Base-by-base conservation (phyloP, 441 rosid genomes). In the Bruguiera hainesii region DNA sequence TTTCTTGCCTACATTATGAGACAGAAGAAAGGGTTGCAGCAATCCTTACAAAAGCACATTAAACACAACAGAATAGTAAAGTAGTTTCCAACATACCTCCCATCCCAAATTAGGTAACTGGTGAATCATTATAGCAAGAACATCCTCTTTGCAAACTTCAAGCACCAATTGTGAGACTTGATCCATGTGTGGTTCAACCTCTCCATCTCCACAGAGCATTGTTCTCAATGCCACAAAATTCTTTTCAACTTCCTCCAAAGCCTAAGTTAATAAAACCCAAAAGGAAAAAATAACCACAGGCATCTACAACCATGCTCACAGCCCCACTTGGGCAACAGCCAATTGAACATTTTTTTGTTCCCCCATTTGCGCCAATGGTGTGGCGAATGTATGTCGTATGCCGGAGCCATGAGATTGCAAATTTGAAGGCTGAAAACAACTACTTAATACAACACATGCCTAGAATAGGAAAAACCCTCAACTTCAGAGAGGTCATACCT, bases 241-340 rank as follows among this genome's bases (percentile, higher is more conserved):
- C 91, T 91, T 94, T 80, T 91, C 97, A 71, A 91, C 85, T 83
- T 91, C 99, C 75, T 94, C 99, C 78, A 84, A 57, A 63, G 98
- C 98, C 99, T 89, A 5, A 55, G 28, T 9, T 39, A 9, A 61
- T 26, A n/a, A 30, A 31, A 50, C 52, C 20, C 28, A 26, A 53
- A 20, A 20, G 29, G 18, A 20, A 10, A 55, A 15, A 23, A 15
- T 20, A 23, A 42, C 5, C 48, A 42, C 18, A 0, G 15, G 13
- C 15, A 42, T 42, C 16, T 13, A 55, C 3, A 23, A 11, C 58
- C 28, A 55, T 10, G 18, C 2, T 3, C 29, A 55, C 16, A 13
- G 48, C 15, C 61, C 57, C 26, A 53, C 66, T 37, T 39, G 29
- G 9, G 19, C 68, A 68, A 59, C 23, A 20, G 13, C 63, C 13